A percentile compares a stretch with the other conserved stretches of the same genome.
These are phyloP conservation scores for Metschnikowia kunwiensis DNA, from an alignment of 805 yeast genomes.

Conservation along the genomic window DNA sequence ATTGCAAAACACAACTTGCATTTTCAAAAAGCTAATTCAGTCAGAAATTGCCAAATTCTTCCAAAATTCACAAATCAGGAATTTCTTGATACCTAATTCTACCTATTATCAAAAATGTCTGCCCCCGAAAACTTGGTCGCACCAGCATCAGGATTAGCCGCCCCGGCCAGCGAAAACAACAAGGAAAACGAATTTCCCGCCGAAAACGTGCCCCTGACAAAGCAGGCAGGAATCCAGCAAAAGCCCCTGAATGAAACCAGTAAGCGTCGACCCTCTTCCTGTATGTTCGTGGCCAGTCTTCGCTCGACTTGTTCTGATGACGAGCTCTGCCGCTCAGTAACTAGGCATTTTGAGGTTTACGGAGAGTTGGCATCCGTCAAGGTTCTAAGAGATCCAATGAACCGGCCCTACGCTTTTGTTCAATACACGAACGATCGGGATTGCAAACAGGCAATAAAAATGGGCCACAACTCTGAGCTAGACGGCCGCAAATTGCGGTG, in stretches of 20 bases:
- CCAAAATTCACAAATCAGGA: no score
- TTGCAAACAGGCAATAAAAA: slow-evolving; percentile 61
- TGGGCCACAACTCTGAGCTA: slow-evolving; percentile 65
- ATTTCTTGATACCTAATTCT: neutral
- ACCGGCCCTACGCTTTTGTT: slow-evolving; percentile 89
- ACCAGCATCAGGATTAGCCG: no score
- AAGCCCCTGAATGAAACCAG: slow-evolving; percentile 3
- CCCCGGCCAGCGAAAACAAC: slow-evolving; percentile 6
- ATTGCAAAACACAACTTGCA: slow-evolving; percentile 6
- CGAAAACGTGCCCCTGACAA: slow-evolving; percentile 1
- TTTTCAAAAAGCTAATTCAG: slow-evolving; percentile 1
- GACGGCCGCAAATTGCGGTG: slow-evolving; percentile 80
- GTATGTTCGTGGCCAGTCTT: slow-evolving; percentile 85
- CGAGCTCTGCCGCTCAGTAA: slow-evolving; percentile 65
- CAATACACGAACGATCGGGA: slow-evolving; percentile 73
- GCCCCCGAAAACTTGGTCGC: no score
- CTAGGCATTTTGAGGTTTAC: slow-evolving; percentile 64
- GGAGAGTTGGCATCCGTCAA: slow-evolving; percentile 73
- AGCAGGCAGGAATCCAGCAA: neutral
- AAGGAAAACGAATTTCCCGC: slow-evolving; percentile 9
- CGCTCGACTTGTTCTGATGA: slow-evolving; percentile 66
- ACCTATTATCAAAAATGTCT: neutral
- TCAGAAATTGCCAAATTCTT: slow-evolving; percentile 3
- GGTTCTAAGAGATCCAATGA: slow-evolving; percentile 75
- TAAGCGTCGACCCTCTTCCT: slow-evolving; percentile 59